Percentiles rank a stretch among this genome's conserved stretches.
Conservation (phyloP, 2,329 filamentous ascomycete genomes). For the Xylogone sp. region DNA sequence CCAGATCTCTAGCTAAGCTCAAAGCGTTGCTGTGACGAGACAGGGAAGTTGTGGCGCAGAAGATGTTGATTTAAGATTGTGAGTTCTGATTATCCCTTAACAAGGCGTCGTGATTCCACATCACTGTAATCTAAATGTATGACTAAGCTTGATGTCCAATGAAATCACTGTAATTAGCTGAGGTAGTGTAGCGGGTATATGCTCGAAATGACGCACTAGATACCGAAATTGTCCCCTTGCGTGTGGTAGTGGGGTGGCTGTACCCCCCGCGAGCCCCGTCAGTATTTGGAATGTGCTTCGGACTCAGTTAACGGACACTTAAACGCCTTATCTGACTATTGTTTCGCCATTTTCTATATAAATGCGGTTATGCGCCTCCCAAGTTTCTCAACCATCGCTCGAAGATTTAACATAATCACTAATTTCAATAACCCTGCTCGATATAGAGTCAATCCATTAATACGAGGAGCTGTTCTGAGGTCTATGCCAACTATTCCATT, state of each 20-base stretch:
- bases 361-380: slow-evolving; percentile 46
- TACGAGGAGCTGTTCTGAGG: slow-evolving; percentile 36
- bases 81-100: neutral
- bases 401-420: slow-evolving; percentile 43
- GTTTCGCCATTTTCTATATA: slow-evolving; percentile 12
- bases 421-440: slow-evolving; percentile 32
- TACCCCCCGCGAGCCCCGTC: neutral
- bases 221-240: neutral
- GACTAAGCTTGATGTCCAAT: neutral
- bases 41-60: neutral
- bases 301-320: neutral
- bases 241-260: neutral
- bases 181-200: neutral
- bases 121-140: neutral
- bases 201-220: neutral
- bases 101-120: slow-evolving; percentile 19
- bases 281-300: neutral
- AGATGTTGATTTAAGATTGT: neutral
- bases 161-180: neutral
- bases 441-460: slow-evolving; percentile 30
- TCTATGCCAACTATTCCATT: slow-evolving; percentile 81
- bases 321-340: neutral
- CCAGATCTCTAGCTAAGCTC: neutral
- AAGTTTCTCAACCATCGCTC: slow-evolving; percentile 41
- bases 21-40: neutral